Conservation (phyloP, 208 protist genomes). For the Lotmaria passim region DNA sequence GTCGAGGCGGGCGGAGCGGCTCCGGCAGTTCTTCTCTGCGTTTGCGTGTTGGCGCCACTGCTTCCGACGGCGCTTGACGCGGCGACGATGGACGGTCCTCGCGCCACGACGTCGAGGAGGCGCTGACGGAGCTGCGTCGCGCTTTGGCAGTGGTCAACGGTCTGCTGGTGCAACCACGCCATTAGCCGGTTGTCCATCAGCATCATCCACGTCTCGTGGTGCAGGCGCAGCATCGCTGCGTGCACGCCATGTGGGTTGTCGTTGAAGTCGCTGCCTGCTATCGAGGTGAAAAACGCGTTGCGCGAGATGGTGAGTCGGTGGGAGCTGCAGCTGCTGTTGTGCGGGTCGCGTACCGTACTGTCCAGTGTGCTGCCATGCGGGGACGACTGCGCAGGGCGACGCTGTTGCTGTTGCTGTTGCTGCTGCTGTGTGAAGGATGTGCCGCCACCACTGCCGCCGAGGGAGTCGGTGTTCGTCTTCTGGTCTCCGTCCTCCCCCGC, state of each 20-base stretch:
- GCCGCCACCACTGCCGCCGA: neutral
- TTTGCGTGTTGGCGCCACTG: no score
- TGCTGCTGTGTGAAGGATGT: neutral
- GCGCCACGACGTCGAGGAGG: conserved; percentile 70
- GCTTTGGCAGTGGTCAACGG: conserved; percentile 57
- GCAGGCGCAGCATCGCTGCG: conserved; percentile 53
- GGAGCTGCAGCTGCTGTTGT: no score
- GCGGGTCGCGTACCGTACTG: neutral
- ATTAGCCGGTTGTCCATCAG: conserved; percentile 88
- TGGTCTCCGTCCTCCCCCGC: neutral
- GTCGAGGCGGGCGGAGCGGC: neutral
- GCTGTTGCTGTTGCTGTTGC: neutral
- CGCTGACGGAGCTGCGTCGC: conserved; percentile 69
- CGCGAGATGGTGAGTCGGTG: conserved; percentile 12
- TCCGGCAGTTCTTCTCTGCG: neutral
- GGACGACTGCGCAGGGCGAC: neutral
- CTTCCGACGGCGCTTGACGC: neutral
- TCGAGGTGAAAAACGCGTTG: conserved; percentile 1
- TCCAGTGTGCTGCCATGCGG: neutral
- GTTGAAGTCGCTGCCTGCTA: conserved; percentile 7
- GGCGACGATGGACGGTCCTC: conserved; percentile 6
- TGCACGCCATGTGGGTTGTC: conserved; percentile 50
- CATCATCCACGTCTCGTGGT: conserved; percentile 81
- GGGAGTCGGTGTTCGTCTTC: neutral
- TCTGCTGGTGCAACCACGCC: conserved; percentile 86